These are phyloP conservation scores for Neurospora tetraspora DNA, from an alignment of 495 filamentous ascomycete genomes.

Conservation along the genomic window DNA sequence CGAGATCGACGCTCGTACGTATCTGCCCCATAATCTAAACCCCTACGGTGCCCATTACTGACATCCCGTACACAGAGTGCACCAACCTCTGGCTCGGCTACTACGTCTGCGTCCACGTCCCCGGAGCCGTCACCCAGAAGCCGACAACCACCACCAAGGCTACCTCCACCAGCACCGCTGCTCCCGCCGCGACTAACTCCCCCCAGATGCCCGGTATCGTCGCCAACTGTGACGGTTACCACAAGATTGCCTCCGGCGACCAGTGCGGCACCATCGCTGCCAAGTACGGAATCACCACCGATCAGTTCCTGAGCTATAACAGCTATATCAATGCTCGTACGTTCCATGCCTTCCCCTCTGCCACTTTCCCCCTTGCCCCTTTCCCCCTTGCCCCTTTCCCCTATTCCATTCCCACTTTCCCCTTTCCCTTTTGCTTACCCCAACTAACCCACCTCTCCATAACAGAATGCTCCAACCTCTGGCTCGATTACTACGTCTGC, in stretches of 20 bases:
- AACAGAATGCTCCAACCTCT: slow-evolving; percentile 5
- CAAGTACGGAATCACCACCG: slow-evolving; percentile 15
- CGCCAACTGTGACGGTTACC: slow-evolving; percentile 31
- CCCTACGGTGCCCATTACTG: slow-evolving; percentile 8
- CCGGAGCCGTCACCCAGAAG: background rate
- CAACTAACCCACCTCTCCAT: background rate
- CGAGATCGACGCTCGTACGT: slow-evolving; percentile 25
- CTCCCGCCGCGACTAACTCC: slow-evolving; percentile 31
- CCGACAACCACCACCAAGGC: background rate
- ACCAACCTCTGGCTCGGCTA: slow-evolving; percentile 4
- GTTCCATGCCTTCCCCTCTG: background rate
- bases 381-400: background rate
- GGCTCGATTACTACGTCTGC: slow-evolving; percentile 9
- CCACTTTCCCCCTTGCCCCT: background rate
- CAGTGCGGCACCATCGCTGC: slow-evolving; percentile 30
- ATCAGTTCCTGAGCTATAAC: slow-evolving; percentile 25
- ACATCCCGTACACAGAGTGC: slow-evolving; percentile 3
- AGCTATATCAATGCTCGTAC: slow-evolving; percentile 7
- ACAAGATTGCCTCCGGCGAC: slow-evolving; percentile 31
- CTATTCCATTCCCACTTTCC: background rate
- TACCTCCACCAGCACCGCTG: background rate
- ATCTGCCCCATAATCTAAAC: slow-evolving; percentile 25
- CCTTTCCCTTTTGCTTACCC: background rate
- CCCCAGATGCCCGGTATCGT: slow-evolving; percentile 22
- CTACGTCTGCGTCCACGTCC: slow-evolving; percentile 10